Conservation (phyloP, 371 early-diverging fungal genomes). For the Mortierella sp. region DNA sequence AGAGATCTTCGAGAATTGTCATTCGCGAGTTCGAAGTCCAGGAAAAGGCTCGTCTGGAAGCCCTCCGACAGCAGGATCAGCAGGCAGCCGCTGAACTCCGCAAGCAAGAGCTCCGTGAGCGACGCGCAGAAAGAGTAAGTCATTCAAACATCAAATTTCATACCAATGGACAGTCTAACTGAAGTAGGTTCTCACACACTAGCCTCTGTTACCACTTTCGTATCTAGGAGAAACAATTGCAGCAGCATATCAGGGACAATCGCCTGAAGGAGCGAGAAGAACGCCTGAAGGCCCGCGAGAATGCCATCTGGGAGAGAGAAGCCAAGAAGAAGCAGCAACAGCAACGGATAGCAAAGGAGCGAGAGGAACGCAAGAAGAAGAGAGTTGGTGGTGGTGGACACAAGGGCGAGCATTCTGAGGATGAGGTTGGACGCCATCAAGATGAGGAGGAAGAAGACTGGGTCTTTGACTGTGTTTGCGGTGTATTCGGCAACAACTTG, state of each 20-base stretch:
- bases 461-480: constrained; percentile 72
- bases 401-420: constrained; percentile 42
- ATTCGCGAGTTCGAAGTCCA: constrained; percentile 67
- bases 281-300: constrained; percentile 65
- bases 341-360: constrained; percentile 48
- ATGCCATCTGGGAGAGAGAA: constrained; percentile 63
- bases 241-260: constrained; percentile 41
- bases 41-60: constrained; percentile 59
- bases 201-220: background rate
- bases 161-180: background rate
- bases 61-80: constrained; percentile 59
- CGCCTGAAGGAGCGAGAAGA: constrained; percentile 64
- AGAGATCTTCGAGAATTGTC: constrained; percentile 77
- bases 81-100: constrained; percentile 58
- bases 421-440: constrained; percentile 23
- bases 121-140: constrained; percentile 55
- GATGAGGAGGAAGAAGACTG: constrained; percentile 64
- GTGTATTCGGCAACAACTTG: constrained; percentile 68
- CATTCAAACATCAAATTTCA: background rate
- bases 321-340: constrained; percentile 42
- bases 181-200: background rate
- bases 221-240: constrained; percentile 38
- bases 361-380: constrained; percentile 45
- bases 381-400: constrained; percentile 26
- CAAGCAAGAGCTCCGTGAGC: constrained; percentile 56